Evolutionary conservation across 768 basidiomycete species (phyloP).

Genomic region (Rhodotorula paludigena): DNA sequence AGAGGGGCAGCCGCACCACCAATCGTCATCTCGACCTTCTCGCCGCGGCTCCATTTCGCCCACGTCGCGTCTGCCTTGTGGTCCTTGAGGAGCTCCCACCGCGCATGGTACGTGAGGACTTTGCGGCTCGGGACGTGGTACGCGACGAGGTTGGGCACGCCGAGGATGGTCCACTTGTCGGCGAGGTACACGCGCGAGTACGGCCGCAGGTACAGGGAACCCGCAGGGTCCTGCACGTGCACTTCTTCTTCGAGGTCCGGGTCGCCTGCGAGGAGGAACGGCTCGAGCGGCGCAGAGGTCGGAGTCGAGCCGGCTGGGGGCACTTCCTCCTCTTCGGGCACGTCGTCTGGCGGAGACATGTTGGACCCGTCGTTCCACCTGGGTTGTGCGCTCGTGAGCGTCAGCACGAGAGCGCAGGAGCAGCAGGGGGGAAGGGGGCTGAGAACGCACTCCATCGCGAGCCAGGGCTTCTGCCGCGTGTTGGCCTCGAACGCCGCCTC

Average conservation of each 20-base stretch:
- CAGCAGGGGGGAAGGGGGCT: neutral
- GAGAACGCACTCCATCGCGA: slow-evolving; percentile 37
- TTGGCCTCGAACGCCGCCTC: slow-evolving; percentile 14
- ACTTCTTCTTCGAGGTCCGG: slow-evolving; percentile 37
- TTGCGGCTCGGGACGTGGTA: slow-evolving; percentile 27
- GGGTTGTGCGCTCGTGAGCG: neutral
- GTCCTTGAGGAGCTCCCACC: slow-evolving; percentile 24
- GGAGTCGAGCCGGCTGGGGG: neutral
- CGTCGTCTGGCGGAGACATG: neutral
- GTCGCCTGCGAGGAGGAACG: slow-evolving; percentile 40
- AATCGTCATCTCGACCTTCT: slow-evolving; percentile 24
- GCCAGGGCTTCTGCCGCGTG: slow-evolving; percentile 19
- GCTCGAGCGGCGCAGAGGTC: slow-evolving; percentile 21
- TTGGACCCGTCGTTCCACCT: slow-evolving; percentile 42
- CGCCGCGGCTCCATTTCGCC: slow-evolving; percentile 36
- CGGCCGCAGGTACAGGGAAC: slow-evolving; percentile 36
- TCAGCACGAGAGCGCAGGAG: neutral
- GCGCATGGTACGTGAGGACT: slow-evolving; percentile 28
- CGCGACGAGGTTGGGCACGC: slow-evolving; percentile 33
- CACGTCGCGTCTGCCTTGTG: slow-evolving; percentile 9
- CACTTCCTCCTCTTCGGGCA: neutral
- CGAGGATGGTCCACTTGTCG: slow-evolving; percentile 34
- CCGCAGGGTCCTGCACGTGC: slow-evolving; percentile 4
- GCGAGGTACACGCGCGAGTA: slow-evolving; percentile 39
- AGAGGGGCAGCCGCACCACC: slow-evolving; percentile 8